Conservation (phyloP, 75 land plant genomes). For the Sequoiadendron giganteum region DNA sequence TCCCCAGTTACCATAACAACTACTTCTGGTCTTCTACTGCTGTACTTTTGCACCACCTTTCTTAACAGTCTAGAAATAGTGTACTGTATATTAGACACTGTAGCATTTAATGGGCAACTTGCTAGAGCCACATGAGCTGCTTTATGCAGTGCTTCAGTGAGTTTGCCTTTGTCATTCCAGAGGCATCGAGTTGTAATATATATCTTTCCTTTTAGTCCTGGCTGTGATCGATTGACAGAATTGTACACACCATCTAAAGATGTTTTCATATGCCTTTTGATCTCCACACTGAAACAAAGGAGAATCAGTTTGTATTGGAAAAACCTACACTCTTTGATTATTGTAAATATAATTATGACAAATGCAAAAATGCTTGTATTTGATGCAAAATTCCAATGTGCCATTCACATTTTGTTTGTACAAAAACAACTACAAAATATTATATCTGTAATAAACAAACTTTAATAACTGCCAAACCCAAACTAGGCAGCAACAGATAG, state of each 20-base stretch:
- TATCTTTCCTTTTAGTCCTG: constrained; percentile 28
- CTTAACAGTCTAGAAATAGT: constrained; percentile 25
- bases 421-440: not conserved
- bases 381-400: not conserved
- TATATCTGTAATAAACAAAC: not conserved
- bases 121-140: constrained; percentile 38
- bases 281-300: constrained; percentile 73
- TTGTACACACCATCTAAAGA: constrained; percentile 15
- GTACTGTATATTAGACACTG: constrained; percentile 25
- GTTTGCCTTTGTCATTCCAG: constrained; percentile 38
- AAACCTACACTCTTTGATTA: not conserved
- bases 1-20: constrained; percentile 42
- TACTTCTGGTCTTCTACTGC: constrained; percentile 43
- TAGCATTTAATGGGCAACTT: constrained; percentile 30
- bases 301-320: not conserved
- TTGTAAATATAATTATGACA: not conserved
- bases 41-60: constrained; percentile 47
- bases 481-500: not conserved
- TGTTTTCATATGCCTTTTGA: constrained; percentile 47
- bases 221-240: not conserved
- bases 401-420: not conserved
- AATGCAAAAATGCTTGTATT: not conserved
- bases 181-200: constrained; percentile 48
- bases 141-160: constrained; percentile 27
- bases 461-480: not conserved